These are phyloP conservation scores for Populus alba DNA, from an alignment of 345 rosid species.

Conservation along the genomic window DNA sequence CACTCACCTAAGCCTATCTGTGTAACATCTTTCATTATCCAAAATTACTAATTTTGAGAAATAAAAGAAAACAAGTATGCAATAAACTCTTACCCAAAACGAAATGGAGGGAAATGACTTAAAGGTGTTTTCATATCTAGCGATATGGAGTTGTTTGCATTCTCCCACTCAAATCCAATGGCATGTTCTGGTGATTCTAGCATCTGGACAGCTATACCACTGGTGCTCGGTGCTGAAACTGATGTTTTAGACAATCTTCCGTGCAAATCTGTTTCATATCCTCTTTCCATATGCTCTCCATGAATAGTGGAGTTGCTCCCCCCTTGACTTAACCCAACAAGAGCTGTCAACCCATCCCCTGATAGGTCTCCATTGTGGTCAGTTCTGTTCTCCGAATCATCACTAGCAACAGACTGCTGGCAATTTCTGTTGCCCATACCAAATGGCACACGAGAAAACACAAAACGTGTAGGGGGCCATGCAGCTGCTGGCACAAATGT, in stretches of 20 bases:
- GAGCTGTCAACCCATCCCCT: constrained; percentile 87
- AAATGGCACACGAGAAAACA: constrained; percentile 90
- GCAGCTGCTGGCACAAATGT: constrained; percentile 72
- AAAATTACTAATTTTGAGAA: background rate
- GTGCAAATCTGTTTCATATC: constrained; percentile 44
- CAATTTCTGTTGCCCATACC: constrained; percentile 67
- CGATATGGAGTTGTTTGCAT: constrained; percentile 61
- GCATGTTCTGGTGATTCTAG: constrained; percentile 63
- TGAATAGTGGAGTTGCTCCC: constrained; percentile 43
- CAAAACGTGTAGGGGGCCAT: constrained; percentile 88
- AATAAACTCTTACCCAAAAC: constrained; percentile 71
- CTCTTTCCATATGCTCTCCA: constrained; percentile 59
- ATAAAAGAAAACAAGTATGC: background rate
- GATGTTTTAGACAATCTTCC: constrained; percentile 47
- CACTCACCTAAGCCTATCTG: constrained; percentile 8
- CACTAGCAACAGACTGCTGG: constrained; percentile 78
- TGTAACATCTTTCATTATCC: background rate
- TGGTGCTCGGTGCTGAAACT: constrained; percentile 39
- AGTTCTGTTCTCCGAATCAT: constrained; percentile 72
- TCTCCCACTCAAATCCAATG: constrained; percentile 74
- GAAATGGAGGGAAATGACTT: constrained; percentile 95
- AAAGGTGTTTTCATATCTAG: constrained; percentile 90
- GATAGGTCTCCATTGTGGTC: constrained; percentile 71
- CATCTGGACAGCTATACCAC: constrained; percentile 55
- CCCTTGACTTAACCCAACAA: constrained; percentile 87